A percentile compares a stretch with the other conserved stretches of the same genome.
phyloP scores from a whole-genome alignment of 2,329 filamentous ascomycete species.

The Peltaster fructicola region DNA sequence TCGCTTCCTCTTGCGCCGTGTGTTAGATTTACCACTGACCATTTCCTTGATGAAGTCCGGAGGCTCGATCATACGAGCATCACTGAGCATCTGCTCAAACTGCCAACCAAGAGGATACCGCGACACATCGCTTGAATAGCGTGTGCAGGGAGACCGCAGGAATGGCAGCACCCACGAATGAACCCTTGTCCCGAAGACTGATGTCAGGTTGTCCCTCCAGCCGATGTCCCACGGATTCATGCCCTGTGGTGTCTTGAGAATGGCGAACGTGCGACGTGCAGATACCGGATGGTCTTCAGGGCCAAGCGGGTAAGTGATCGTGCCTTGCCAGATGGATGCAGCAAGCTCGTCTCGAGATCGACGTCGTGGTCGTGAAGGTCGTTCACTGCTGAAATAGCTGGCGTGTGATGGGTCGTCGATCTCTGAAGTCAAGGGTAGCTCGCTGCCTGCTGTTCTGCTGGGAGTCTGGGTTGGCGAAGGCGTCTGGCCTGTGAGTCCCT shows the following conservation, averaged over 20 bases:
- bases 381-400: constrained; percentile 13
- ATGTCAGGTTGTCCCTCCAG: constrained; percentile 49
- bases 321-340: constrained; percentile 18
- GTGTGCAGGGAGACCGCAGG: constrained; percentile 53
- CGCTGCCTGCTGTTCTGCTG: constrained; percentile 9
- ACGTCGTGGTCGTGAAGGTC: constrained; percentile 10
- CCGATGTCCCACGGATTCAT: constrained; percentile 81
- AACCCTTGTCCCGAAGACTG: constrained; percentile 56
- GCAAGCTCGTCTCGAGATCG: constrained; percentile 2
- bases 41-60: constrained; percentile 2
- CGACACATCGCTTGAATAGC: constrained; percentile 29
- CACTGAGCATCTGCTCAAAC: constrained; percentile 16
- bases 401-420: constrained; percentile 17
- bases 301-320: constrained; percentile 42
- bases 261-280: constrained; percentile 51
- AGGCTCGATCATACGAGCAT: constrained; percentile 14
- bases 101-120: constrained; percentile 19
- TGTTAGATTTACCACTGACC: not conserved
- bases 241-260: constrained; percentile 53
- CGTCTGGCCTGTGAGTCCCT: constrained; percentile 6
- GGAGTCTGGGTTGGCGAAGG: constrained; percentile 3
- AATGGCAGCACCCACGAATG: constrained; percentile 72
- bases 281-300: constrained; percentile 3
- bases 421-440: constrained; percentile 17
- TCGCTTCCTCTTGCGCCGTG: constrained; percentile 7